phyloP scores from a whole-genome alignment of 2,329 filamentous ascomycete genomes.

The Phialophora verrucosa region DNA sequence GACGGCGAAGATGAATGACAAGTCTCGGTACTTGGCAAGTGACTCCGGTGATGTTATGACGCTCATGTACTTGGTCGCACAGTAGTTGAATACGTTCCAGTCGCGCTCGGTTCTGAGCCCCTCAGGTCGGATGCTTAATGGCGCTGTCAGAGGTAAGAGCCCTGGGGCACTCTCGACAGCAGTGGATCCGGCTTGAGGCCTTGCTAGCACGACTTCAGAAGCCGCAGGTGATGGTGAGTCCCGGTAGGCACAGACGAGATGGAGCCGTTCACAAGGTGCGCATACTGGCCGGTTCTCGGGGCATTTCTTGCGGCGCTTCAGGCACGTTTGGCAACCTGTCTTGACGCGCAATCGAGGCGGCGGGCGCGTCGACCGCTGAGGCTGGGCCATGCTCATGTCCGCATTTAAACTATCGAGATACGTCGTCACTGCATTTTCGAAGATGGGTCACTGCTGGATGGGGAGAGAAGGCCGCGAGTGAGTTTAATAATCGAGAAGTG shows the following conservation, averaged over 20 bases:
- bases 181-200: not conserved
- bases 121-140: conserved; percentile 17
- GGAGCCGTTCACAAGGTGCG: conserved; percentile 33
- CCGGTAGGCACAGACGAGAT: conserved; percentile 40
- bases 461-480: not conserved
- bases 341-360: conserved; percentile 33
- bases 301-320: conserved; percentile 39
- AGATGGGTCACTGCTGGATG: not conserved
- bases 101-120: conserved; percentile 30
- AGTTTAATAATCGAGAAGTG: not conserved
- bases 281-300: conserved; percentile 43
- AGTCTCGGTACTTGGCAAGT: conserved; percentile 27
- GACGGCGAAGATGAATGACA: conserved; percentile 24
- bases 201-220: not conserved
- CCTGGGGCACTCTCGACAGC: not conserved
- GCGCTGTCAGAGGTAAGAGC: conserved; percentile 2
- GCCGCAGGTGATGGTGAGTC: conserved; percentile 12
- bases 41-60: conserved; percentile 30
- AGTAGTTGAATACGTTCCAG: conserved; percentile 33
- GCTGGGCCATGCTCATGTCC: conserved; percentile 1
- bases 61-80: conserved; percentile 27
- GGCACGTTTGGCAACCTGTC: conserved; percentile 33
- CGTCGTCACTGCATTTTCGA: not conserved
- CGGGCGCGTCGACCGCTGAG: conserved; percentile 20
- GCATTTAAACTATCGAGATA: not conserved